Percentiles rank a stretch among this genome's conserved stretches.
phyloP scores from a whole-genome alignment of 805 yeast genomes.

The Yarrowia phangngaensis region DNA sequence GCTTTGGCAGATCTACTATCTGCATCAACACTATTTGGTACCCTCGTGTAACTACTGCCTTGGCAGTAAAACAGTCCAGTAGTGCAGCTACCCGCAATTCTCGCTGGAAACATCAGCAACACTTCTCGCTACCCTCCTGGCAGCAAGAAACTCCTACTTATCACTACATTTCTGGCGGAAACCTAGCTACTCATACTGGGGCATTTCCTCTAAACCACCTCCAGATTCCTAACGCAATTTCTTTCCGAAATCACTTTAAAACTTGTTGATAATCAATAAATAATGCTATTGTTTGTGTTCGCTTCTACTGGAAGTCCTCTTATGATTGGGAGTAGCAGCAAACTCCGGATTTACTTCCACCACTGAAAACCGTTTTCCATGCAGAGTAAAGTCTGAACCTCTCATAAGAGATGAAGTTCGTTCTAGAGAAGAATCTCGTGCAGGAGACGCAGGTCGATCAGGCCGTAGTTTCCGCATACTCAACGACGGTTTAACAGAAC shows the following conservation, averaged over 20 bases:
- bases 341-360: slow-evolving; percentile 39
- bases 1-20: too few relatives aligned
- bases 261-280: slow-evolving; percentile 11
- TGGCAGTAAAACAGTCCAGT: too few relatives aligned
- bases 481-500: slow-evolving; percentile 15
- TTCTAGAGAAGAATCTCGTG: slow-evolving; percentile 26
- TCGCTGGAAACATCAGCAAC: too few relatives aligned
- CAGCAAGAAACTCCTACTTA: too few relatives aligned
- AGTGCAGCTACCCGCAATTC: too few relatives aligned
- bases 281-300: slow-evolving; percentile 15
- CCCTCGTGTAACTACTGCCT: too few relatives aligned
- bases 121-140: too few relatives aligned
- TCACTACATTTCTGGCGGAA: too few relatives aligned
- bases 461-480: slow-evolving; percentile 13
- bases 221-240: not conserved
- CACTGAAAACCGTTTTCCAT: slow-evolving; percentile 37
- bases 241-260: not conserved
- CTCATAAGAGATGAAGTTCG: slow-evolving; percentile 33
- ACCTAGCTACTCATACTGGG: too few relatives aligned
- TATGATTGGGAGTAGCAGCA: slow-evolving; percentile 28
- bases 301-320: slow-evolving; percentile 5
- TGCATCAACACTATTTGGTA: too few relatives aligned
- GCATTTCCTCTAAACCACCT: too few relatives aligned
- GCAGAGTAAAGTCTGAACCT: slow-evolving; percentile 35
- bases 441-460: slow-evolving; percentile 8